Base-by-base conservation (phyloP, 192 early-diverging fungal species). In the Gryganskiella cystojenkinii region DNA sequence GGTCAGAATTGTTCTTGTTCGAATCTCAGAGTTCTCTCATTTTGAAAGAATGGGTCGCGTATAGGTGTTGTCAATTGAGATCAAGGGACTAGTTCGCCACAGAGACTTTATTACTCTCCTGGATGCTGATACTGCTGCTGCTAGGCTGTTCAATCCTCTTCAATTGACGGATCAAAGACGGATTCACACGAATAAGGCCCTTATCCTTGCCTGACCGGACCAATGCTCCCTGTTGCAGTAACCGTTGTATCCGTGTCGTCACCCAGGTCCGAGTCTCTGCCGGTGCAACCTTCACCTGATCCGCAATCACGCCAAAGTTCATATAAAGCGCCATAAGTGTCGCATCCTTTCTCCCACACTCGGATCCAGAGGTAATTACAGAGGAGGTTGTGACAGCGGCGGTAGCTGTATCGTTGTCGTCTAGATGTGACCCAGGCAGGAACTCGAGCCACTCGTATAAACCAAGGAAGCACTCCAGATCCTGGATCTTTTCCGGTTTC, bases 401-500 rank as follows among this genome's bases (percentile, higher is more conserved):
- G n/a, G n/a, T n/a, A 27, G 34, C n/a, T 14, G 20, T 13, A 14
- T 19, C 30, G 45, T 8, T 22, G 13, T 20, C 66, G 27, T 69
- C 66, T 37, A 69, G 34, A 46, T 78, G 60, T 42, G 66, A 65
- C 37, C 66, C 74, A 47, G 74, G 74, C 34, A 78, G 27, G 17
- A 78, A 78, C 30, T 78, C 74, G 33, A 78, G 74, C 74, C 74
- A 78, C n/a, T 78, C 74, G 34, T 69, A 78, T 1, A 69, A 24
- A 4, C 67, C 67, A 3, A 78, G 45, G 30, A 78, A 78, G 27
- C 74, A 69, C 50, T 78, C 74, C 31, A 78, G 19, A 52, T 78
- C 74, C 56, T 78, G 74, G 24, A 78, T 69, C 42, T 64, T 68
- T 20, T 78, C 74, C 4, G 66, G 74, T 35, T 78, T 78, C 43